Evolutionary conservation across 345 rosid species (phyloP).

Genomic region (Eucalyptus pauciflora): DNA sequence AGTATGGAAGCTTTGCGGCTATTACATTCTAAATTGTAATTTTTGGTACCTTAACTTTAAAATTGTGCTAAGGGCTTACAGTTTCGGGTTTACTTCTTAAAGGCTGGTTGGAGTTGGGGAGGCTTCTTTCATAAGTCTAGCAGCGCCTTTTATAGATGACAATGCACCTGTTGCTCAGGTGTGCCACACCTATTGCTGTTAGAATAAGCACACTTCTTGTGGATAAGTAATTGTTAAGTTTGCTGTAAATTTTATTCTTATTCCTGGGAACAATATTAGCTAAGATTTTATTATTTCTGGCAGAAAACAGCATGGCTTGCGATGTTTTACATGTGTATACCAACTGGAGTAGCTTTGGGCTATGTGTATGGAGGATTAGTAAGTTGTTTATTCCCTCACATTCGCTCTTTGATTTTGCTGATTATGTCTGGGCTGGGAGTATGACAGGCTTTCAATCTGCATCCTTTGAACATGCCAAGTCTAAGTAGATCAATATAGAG

Average conservation of each 20-base stretch:
- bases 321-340: conserved; percentile 94
- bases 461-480: neutral
- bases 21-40: neutral
- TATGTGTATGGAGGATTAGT: conserved; percentile 91
- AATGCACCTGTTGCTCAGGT: conserved; percentile 82
- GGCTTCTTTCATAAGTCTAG: conserved; percentile 97
- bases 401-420: neutral
- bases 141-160: conserved; percentile 96
- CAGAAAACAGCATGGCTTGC: conserved; percentile 96
- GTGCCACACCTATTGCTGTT: neutral
- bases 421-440: neutral
- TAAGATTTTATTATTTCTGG: neutral
- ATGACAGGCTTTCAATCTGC: neutral
- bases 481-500: neutral
- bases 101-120: conserved; percentile 99
- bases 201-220: neutral
- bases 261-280: neutral
- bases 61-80: neutral
- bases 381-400: conserved; percentile 11
- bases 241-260: neutral
- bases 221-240: neutral
- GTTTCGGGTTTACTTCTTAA: neutral
- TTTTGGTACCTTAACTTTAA: neutral
- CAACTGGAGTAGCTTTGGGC: conserved; percentile 84
- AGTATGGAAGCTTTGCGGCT: neutral